Conservation (phyloP, 169 alveolate species). For the Pseudocohnilembus persalinus region DNA sequence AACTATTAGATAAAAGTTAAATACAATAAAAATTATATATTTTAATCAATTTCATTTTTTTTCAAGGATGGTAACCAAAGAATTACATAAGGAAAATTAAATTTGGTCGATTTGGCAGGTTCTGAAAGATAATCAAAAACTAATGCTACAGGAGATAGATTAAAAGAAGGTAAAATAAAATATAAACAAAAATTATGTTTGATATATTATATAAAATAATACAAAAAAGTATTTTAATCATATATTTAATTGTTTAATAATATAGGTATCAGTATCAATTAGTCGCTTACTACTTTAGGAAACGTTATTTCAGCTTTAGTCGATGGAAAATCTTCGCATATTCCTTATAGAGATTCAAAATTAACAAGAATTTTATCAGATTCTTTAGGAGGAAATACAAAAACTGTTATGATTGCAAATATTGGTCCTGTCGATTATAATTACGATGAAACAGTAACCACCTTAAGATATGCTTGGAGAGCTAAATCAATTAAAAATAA, state of each 20-base stretch:
- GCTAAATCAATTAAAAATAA: slow-evolving; percentile 89
- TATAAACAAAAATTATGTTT: too few species aligned
- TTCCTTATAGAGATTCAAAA: slow-evolving; percentile 97
- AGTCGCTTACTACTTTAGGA: slow-evolving; percentile 88
- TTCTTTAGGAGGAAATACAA: slow-evolving; percentile 96
- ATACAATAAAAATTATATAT: too few species aligned
- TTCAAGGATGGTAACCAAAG: slow-evolving; percentile 85
- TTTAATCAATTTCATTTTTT: too few species aligned
- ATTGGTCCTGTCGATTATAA: slow-evolving; percentile 90
- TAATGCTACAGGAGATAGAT: slow-evolving; percentile 84
- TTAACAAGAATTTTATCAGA: slow-evolving; percentile 93
- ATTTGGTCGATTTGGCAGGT: slow-evolving; percentile 97
- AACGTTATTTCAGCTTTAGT: slow-evolving; percentile 91
- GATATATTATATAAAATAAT: too few species aligned
- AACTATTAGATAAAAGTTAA: too few species aligned
- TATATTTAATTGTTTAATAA: too few species aligned
- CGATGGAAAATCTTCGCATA: slow-evolving; percentile 85
- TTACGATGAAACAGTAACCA: slow-evolving; percentile 90
- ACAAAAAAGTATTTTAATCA: too few species aligned
- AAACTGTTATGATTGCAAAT: slow-evolving; percentile 94
- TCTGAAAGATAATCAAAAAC: slow-evolving; percentile 92
- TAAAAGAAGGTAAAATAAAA: too few species aligned
- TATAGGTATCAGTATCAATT: slow-evolving; percentile 91
- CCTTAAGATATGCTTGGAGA: slow-evolving; percentile 91
- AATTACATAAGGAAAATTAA: slow-evolving; percentile 86